A percentile compares a stretch with the other conserved stretches of the same genome.
Evolutionary conservation across 768 basidiomycete species (phyloP).

Genomic region (Mycena latifolia): DNA sequence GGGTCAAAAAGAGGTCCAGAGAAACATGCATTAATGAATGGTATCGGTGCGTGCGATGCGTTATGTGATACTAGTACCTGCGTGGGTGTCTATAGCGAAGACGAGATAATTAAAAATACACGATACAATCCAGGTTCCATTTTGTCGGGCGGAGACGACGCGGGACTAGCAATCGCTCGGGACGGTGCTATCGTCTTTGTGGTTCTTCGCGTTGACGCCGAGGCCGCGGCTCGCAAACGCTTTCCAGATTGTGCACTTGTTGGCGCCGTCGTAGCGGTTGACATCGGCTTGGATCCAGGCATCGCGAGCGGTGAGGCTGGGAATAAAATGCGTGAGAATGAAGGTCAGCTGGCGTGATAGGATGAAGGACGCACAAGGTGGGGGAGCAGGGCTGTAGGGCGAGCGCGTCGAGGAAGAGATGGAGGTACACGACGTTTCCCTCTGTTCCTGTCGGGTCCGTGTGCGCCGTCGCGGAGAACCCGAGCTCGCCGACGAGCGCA

Average conservation of each 20-base stretch:
- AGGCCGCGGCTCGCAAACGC: constrained; percentile 20
- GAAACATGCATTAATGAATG: no score
- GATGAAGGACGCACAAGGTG: constrained; percentile 11
- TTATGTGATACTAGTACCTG: no score
- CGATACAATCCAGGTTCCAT: background rate
- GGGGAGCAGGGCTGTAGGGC: constrained; percentile 49
- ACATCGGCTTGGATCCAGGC: constrained; percentile 18
- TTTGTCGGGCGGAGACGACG: no score
- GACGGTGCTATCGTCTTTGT: constrained; percentile 8
- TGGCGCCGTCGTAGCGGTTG: constrained; percentile 16
- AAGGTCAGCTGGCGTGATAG: background rate
- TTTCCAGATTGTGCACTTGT: constrained; percentile 18
- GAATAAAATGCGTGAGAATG: background rate
- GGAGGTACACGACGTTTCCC: constrained; percentile 50
- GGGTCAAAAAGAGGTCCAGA: no score
- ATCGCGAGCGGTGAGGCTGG: constrained; percentile 15
- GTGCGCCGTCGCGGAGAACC: constrained; percentile 1
- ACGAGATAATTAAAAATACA: constrained; percentile 1
- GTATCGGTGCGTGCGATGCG: no score
- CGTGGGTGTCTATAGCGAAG: no score
- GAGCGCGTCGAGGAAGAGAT: constrained; percentile 51
- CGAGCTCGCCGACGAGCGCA: constrained; percentile 8
- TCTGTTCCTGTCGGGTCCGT: constrained; percentile 30
- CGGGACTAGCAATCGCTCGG: constrained; percentile 5
- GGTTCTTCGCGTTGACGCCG: constrained; percentile 11